Conservation (phyloP, 805 yeast genomes). For the Torulaspora delbrueckii region DNA sequence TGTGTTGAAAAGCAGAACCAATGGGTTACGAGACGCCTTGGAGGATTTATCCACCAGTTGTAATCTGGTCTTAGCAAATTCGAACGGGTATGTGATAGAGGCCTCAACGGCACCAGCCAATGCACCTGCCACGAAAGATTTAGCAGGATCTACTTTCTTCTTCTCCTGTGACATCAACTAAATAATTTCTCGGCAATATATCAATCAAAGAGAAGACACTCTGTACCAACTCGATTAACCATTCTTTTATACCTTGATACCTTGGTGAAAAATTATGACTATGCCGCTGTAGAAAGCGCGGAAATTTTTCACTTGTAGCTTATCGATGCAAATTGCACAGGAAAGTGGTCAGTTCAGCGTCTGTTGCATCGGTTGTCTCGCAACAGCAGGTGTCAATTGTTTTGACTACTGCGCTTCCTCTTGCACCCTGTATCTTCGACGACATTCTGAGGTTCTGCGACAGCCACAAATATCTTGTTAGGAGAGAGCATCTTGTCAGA, state of each 20-base stretch:
- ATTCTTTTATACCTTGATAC: background rate
- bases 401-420: background rate
- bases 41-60: conserved; percentile 70
- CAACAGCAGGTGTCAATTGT: background rate
- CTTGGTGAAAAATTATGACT: conserved; percentile 1
- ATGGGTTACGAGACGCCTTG: conserved; percentile 72
- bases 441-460: background rate
- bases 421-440: background rate
- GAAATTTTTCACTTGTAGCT: background rate
- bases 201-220: background rate
- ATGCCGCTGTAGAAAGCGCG: conserved; percentile 6
- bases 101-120: conserved; percentile 97
- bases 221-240: background rate
- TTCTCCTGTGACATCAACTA: conserved; percentile 9
- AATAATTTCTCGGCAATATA: background rate
- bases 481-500: background rate
- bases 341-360: background rate
- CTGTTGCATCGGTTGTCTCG: background rate
- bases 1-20: conserved; percentile 68
- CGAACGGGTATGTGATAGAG: conserved; percentile 88
- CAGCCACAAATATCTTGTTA: background rate
- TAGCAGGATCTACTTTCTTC: conserved; percentile 57
- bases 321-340: background rate
- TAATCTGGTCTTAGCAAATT: conserved; percentile 89
- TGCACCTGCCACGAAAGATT: conserved; percentile 92